These are phyloP conservation scores for Artemisia annua DNA, from an alignment of 129 eudicot species.

Conservation along the genomic window DNA sequence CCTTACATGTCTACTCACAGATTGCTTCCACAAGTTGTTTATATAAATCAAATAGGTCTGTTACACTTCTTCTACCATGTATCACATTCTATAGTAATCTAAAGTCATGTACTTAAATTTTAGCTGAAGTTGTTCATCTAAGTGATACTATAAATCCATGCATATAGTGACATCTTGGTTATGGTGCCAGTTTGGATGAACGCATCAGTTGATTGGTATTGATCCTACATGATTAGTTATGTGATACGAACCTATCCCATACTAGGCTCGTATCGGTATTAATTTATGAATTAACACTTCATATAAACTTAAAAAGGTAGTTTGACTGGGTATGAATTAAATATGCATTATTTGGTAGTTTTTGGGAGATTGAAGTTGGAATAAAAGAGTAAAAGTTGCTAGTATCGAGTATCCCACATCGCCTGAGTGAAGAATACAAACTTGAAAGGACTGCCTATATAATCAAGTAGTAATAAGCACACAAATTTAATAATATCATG, in stretches of 20 bases:
- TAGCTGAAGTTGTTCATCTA: background rate
- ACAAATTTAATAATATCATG: slow-evolving; percentile 28
- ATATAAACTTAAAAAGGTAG: background rate
- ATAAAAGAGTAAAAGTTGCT: background rate
- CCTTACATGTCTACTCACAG: slow-evolving; percentile 62
- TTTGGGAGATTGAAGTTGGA: background rate
- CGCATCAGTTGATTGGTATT: too few relatives aligned
- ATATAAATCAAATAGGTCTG: slow-evolving; percentile 83
- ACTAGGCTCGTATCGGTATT: too few relatives aligned
- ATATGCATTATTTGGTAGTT: background rate
- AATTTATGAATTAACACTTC: background rate
- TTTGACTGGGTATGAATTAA: background rate
- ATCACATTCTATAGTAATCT: background rate
- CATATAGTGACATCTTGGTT: background rate
- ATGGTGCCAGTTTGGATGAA: background rate
- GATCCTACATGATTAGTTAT: too few relatives aligned
- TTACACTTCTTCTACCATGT: background rate
- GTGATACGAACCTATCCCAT: too few relatives aligned
- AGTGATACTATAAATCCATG: background rate
- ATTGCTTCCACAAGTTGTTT: slow-evolving; percentile 60
- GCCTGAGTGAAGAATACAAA: slow-evolving; percentile 8
- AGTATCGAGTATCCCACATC: slow-evolving; percentile 8
- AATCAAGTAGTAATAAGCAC: background rate
- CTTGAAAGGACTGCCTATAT: background rate
- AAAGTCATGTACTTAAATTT: background rate